Evolutionary conservation across 306 rosid species (phyloP), one percentile per base, ranked within the genome.

Genomic region (Rosa multiflora): DNA sequence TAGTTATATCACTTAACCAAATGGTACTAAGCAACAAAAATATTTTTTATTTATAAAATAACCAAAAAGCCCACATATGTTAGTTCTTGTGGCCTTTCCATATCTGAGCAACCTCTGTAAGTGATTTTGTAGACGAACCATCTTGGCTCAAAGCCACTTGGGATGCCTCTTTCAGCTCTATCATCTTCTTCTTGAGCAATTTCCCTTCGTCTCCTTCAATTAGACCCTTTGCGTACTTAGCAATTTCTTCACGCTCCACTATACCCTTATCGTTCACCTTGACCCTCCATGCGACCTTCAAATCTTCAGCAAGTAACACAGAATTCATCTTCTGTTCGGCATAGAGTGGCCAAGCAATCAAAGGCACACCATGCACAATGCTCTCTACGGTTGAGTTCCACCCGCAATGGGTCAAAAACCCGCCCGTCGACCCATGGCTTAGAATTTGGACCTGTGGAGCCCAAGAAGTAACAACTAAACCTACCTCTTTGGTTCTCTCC

Each of bases 261-360:
- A 76, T 43, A 2, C 81, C 77, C 9, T 49, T 70, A 8, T 76
- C 67, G 18, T 81, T 76, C 56, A 11, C 3, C 15, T 76, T 40
- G 1, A 76, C 84, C 17, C 77, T 52, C 43, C 62, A 37, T 13
- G 49, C 81, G 17, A 81, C 77, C 44, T 81, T 76, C 23, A 81
- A 4, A 11, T n/a, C 74, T 6, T 61, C 80, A 17, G 44, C 72
- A 0, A 76, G 12, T 6, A 76, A 7, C 8, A 49, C 67, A 0
- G 44, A 29, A 5, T 70, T 81, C 66, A 52, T 37, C 47, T 5
- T 70, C 9, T 81, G 77, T 68, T 81, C 77, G 0, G 77, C 77
- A 20, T 42, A 81, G 13, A 76, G 76, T 0, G 80, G 81, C 84
- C 81, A 81, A 5, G 81, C 81, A 70, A 81, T 81, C 39, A 76